Conservation (phyloP, 176 grass and related monocot genomes). For the barley (Hordeum vulgare) region MorexV3_pseudomolecules_assembly NC_058524.1:548068928-548069427, state of each 20-base stretch:
- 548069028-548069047: too few species aligned
- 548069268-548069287: slow-evolving; percentile 66
- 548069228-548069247: slow-evolving; percentile 43
- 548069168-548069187: slow-evolving; percentile 68
- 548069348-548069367: neutral
- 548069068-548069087: too few species aligned
- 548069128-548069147: slow-evolving; percentile 58
- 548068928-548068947: neutral
- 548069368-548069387: too few species aligned
- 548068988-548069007: neutral
- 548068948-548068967: neutral
- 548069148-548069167: slow-evolving; percentile 70
- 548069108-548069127: neutral
- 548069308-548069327: slow-evolving; percentile 36
- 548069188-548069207: slow-evolving; percentile 65
- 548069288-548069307: slow-evolving; percentile 58
- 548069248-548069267: slow-evolving; percentile 53
- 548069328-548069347: neutral
- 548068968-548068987: neutral
- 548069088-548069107: neutral
- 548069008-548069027: too few species aligned
- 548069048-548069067: too few species aligned
- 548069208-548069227: slow-evolving; percentile 56
- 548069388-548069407: too few species aligned
- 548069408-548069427: too few species aligned